A percentile compares a stretch with the other conserved stretches of the same genome.
phyloP scores from a whole-genome alignment of 495 filamentous ascomycete genomes.

The Aspergillus egyptiacus region DNA sequence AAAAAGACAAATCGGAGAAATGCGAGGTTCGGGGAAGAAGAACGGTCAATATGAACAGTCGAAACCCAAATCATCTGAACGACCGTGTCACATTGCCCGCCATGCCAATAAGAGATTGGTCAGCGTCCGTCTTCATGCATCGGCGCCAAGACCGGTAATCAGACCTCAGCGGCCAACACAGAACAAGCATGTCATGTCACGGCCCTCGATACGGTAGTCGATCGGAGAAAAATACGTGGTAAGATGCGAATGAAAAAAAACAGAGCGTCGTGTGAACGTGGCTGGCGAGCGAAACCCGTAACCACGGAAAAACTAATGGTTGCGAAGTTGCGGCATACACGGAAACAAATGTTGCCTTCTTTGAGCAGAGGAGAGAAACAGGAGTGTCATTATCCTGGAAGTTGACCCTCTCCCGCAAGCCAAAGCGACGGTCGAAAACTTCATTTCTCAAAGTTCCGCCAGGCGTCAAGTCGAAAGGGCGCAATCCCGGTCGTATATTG shows the following conservation, averaged over 20 bases:
- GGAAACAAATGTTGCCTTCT: neutral
- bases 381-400: neutral
- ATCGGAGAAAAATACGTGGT: neutral
- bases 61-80: slow-evolving; percentile 13
- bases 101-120: slow-evolving; percentile 7
- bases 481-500: neutral
- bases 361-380: neutral
- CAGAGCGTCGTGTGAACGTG: neutral
- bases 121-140: slow-evolving; percentile 9
- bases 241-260: neutral
- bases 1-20: slow-evolving; percentile 4
- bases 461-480: neutral
- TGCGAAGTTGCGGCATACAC: neutral
- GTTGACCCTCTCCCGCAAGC: neutral
- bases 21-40: slow-evolving; percentile 2
- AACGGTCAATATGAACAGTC: slow-evolving; percentile 21
- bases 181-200: slow-evolving; percentile 17
- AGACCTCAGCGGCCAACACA: slow-evolving; percentile 12
- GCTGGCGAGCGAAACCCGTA: neutral
- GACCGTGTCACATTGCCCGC: slow-evolving; percentile 8
- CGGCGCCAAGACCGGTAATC: slow-evolving; percentile 10
- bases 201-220: neutral
- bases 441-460: neutral
- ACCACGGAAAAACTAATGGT: neutral
- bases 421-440: neutral